Conservation (phyloP, 768 basidiomycete genomes). For the Lactarius hatsudake region DNA sequence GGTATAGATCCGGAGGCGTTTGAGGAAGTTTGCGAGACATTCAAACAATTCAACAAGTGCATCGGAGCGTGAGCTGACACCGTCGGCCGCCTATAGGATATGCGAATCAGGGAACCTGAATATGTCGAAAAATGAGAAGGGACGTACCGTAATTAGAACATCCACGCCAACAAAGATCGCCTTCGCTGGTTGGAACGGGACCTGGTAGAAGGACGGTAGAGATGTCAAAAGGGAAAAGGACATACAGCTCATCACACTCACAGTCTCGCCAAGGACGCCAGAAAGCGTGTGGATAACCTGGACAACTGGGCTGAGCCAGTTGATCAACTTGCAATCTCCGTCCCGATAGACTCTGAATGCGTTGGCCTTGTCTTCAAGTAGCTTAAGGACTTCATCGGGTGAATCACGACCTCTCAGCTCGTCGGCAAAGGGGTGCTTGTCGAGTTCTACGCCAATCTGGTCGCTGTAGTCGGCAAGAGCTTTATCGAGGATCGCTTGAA, state of each 20-base stretch:
- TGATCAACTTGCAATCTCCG: background rate
- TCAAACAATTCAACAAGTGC: constrained; percentile 3
- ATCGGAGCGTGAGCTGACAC: background rate
- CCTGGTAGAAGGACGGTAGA: background rate
- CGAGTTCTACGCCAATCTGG: background rate
- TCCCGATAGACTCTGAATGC: background rate
- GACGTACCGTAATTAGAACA: background rate
- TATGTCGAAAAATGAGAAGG: too few species aligned
- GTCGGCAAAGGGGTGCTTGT: background rate
- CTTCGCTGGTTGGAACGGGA: background rate
- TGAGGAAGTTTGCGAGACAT: constrained; percentile 6
- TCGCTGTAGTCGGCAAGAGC: too few species aligned
- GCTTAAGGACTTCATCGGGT: background rate
- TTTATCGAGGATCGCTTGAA: too few species aligned
- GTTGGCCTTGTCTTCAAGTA: background rate
- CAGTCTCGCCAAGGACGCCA: background rate
- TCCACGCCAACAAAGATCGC: background rate
- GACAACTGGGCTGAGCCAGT: background rate
- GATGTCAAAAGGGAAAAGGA: too few species aligned
- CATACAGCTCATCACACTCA: background rate
- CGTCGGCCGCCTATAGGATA: background rate
- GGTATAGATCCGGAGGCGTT: constrained; percentile 1
- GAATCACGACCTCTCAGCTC: background rate
- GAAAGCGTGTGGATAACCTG: background rate
- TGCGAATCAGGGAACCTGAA: background rate